These are phyloP conservation scores for Geotrichum carabidarum DNA, from an alignment of 1,139 yeast species.

Conservation along the genomic window DNA sequence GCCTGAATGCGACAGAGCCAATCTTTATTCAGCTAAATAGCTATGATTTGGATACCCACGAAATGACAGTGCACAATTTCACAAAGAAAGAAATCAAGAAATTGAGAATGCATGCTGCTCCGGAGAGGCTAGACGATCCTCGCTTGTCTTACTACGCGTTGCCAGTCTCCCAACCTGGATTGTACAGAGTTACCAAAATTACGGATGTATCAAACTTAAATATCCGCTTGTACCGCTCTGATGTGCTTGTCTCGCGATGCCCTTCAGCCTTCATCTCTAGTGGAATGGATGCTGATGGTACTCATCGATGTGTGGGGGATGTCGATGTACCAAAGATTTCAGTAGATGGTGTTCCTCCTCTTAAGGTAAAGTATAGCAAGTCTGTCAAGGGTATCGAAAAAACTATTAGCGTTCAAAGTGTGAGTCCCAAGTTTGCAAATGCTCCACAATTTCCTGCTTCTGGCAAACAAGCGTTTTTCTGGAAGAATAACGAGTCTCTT, in stretches of 20 bases:
- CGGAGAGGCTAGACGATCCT: constrained; percentile 37
- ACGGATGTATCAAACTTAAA: constrained; percentile 55
- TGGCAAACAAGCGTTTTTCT: constrained; percentile 21
- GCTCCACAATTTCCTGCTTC: constrained; percentile 13
- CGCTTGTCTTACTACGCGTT: constrained; percentile 47
- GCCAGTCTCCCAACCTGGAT: constrained; percentile 66
- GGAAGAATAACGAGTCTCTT: constrained; percentile 41
- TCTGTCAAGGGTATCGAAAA: constrained; percentile 47
- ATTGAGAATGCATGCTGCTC: constrained; percentile 35
- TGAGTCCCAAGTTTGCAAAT: constrained; percentile 40
- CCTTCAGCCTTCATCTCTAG: constrained; percentile 58
- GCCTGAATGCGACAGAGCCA: constrained; percentile 76
- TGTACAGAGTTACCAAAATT: constrained; percentile 62
- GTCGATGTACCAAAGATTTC: constrained; percentile 51
- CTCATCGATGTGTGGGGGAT: constrained; percentile 64
- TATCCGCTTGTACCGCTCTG: constrained; percentile 60
- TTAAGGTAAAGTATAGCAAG: constrained; percentile 57
- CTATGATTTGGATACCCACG: constrained; percentile 53
- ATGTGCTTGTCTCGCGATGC: constrained; percentile 65
- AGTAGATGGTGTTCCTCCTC: constrained; percentile 71
- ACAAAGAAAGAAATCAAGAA: constrained; percentile 50
- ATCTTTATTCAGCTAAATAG: constrained; percentile 62
- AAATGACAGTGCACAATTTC: constrained; percentile 48
- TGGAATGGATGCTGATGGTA: constrained; percentile 25
- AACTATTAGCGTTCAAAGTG: constrained; percentile 42